A percentile compares a stretch with the other conserved stretches of the same genome.
These are phyloP conservation scores for Leccinum longicurvipes DNA, from an alignment of 768 basidiomycete species.

Conservation along the genomic window DNA sequence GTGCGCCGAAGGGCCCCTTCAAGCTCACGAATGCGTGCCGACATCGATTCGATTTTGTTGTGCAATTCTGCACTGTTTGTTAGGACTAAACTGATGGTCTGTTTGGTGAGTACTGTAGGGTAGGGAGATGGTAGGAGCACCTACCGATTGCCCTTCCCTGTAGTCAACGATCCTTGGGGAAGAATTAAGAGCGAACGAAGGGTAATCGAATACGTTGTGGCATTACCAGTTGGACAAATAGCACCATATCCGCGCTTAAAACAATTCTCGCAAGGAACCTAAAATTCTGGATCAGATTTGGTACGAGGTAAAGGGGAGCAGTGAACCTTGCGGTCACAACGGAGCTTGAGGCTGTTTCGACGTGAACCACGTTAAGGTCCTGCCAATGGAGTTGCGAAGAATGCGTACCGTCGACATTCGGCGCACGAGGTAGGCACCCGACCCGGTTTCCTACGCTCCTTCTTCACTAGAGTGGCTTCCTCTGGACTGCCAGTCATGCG, in stretches of 20 bases:
- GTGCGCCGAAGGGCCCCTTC: slow-evolving; percentile 54
- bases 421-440: slow-evolving; percentile 43
- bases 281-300: slow-evolving; percentile 12
- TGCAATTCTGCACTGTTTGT: slow-evolving; percentile 72
- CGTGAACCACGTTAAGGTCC: not conserved
- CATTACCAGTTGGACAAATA: slow-evolving; percentile 72
- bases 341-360: slow-evolving; percentile 50
- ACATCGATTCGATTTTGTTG: slow-evolving; percentile 54
- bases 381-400: not conserved
- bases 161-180: slow-evolving; percentile 46
- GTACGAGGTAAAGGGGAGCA: not conserved
- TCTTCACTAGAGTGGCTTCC: slow-evolving; percentile 17
- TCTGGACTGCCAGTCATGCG: slow-evolving; percentile 9
- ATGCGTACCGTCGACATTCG: slow-evolving; percentile 37
- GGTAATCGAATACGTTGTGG: slow-evolving; percentile 1
- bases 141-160: slow-evolving; percentile 59
- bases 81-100: slow-evolving; percentile 47
- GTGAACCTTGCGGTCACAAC: slow-evolving; percentile 60
- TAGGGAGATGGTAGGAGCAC: slow-evolving; percentile 1
- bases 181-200: slow-evolving; percentile 3
- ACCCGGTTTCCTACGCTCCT: slow-evolving; percentile 45
- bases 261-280: slow-evolving; percentile 81
- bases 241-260: slow-evolving; percentile 68
- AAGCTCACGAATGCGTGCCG: slow-evolving; percentile 55
- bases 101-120: not conserved